phyloP scores from a whole-genome alignment of 345 rosid genomes.

The Pugionium cornutum region DNA sequence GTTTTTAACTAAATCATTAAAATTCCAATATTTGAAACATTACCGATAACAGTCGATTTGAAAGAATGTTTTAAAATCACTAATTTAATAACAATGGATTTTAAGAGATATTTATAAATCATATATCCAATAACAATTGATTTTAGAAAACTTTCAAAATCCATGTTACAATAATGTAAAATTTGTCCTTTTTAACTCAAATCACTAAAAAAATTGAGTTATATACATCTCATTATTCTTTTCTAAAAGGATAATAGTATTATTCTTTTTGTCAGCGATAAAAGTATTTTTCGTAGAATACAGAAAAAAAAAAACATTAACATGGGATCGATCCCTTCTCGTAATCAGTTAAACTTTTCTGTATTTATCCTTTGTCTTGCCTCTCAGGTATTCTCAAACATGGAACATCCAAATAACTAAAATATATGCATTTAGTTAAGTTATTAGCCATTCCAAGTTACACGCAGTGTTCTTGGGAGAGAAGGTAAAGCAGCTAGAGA shows the following conservation, averaged over 20 bases:
- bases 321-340: conserved; percentile 15
- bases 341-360: conserved; percentile 17
- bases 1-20: background rate
- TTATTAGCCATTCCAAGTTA: conserved; percentile 20
- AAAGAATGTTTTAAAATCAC: too few relatives aligned
- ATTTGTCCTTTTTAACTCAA: background rate
- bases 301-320: conserved; percentile 8
- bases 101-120: too few relatives aligned
- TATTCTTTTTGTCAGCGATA: background rate
- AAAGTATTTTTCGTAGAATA: conserved; percentile 1
- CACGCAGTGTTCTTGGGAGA: background rate
- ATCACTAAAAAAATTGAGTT: background rate
- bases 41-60: too few relatives aligned
- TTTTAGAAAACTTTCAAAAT: too few relatives aligned
- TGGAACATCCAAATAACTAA: background rate
- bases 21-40: too few relatives aligned
- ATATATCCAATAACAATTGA: too few relatives aligned
- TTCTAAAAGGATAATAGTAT: too few relatives aligned
- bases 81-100: too few relatives aligned
- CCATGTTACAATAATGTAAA: too few relatives aligned
- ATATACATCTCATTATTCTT: too few relatives aligned
- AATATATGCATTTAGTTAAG: conserved; percentile 3
- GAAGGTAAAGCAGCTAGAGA: conserved; percentile 5
- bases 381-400: conserved; percentile 27
- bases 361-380: conserved; percentile 5